Conservation (phyloP, 768 basidiomycete species). For the Trametes coccinea region DNA sequence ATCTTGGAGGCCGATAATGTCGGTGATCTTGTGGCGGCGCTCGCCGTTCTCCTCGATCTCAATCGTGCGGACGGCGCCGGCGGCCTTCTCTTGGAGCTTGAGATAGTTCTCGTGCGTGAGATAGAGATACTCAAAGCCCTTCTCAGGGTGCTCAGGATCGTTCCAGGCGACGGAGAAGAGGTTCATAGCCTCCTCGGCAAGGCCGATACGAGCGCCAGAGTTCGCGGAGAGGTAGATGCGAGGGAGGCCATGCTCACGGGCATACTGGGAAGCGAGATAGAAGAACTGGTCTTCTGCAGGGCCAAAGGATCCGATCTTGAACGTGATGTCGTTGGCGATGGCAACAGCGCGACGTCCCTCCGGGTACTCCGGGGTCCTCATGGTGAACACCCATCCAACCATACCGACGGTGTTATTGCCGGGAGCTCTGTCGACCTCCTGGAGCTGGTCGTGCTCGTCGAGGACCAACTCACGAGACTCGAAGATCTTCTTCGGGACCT, state of each 20-base stretch:
- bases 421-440: constrained; percentile 88
- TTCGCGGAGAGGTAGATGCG: constrained; percentile 98
- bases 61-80: constrained; percentile 72
- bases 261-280: constrained; percentile 91
- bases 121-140: constrained; percentile 95
- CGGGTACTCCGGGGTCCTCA: constrained; percentile 91
- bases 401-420: constrained; percentile 96
- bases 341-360: constrained; percentile 84
- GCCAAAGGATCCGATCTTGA: constrained; percentile 97
- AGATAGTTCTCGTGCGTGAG: constrained; percentile 90
- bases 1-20: constrained; percentile 95
- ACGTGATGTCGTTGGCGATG: constrained; percentile 98
- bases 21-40: constrained; percentile 89
- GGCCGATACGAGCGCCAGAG: constrained; percentile 94
- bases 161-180: constrained; percentile 94
- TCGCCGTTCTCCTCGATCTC: constrained; percentile 89
- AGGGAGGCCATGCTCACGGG: constrained; percentile 83
- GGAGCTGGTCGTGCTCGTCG: constrained; percentile 89
- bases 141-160: constrained; percentile 78
- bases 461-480: constrained; percentile 89
- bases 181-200: constrained; percentile 88
- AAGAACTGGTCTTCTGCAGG: constrained; percentile 96
- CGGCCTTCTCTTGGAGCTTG: constrained; percentile 85
- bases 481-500: constrained; percentile 74
- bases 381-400: constrained; percentile 96